phyloP scores from a whole-genome alignment of 2,329 filamentous ascomycete species.

The Diaporthe sp. region DNA sequence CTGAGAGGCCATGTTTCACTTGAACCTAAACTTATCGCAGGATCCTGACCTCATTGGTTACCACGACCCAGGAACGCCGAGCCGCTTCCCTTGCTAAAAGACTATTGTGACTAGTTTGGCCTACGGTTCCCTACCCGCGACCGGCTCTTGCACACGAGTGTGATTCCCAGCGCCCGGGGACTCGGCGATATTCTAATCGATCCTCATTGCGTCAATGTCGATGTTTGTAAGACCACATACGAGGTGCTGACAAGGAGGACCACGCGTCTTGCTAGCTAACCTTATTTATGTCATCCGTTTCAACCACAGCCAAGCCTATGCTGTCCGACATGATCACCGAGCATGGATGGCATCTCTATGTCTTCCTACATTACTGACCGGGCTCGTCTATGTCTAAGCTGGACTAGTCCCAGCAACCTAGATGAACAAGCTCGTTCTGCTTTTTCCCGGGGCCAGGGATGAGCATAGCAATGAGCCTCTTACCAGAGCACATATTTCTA shows the following conservation, averaged over 20 bases:
- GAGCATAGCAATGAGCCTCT: not conserved
- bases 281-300: too few relatives aligned
- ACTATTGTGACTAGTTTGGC: not conserved
- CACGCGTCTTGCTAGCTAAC: not conserved
- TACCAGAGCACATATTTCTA: not conserved
- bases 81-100: not conserved
- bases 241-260: not conserved
- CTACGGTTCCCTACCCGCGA: not conserved
- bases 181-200: slow-evolving; percentile 7
- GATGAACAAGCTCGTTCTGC: not conserved
- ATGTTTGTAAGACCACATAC: not conserved
- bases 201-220: not conserved
- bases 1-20: slow-evolving; percentile 23
- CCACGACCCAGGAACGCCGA: slow-evolving; percentile 1
- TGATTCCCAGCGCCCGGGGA: slow-evolving; percentile 3
- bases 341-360: not conserved
- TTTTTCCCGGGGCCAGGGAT: not conserved
- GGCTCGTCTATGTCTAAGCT: not conserved
- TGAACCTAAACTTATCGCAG: slow-evolving; percentile 15
- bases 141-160: not conserved
- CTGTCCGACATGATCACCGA: not conserved
- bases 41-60: slow-evolving; percentile 27
- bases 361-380: too few relatives aligned
- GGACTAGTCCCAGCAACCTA: not conserved
- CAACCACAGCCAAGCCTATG: not conserved